phyloP scores from a whole-genome alignment of 2,329 filamentous ascomycete species.

The Verticillium longisporum region DNA sequence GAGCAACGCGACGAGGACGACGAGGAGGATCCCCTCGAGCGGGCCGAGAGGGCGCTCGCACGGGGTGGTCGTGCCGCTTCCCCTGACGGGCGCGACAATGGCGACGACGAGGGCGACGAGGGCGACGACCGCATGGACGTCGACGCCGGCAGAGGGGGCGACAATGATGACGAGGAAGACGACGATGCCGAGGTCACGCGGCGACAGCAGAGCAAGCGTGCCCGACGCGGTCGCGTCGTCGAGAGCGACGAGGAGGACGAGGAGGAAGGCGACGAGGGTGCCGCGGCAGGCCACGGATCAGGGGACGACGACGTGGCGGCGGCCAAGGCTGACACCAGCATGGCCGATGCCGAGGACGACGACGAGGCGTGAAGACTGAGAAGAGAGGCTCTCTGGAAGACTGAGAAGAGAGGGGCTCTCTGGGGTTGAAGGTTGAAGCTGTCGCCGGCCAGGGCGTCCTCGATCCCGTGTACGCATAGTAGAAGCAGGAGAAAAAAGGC shows the following conservation, averaged over 20 bases:
- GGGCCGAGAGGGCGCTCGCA: constrained; percentile 34
- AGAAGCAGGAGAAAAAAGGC: neutral
- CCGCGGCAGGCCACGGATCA: constrained; percentile 18
- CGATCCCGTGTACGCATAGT: neutral
- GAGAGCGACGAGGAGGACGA: constrained; percentile 50
- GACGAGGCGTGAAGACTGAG: constrained; percentile 17
- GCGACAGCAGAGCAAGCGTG: constrained; percentile 36
- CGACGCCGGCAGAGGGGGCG: constrained; percentile 30
- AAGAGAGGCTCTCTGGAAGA: too few species aligned
- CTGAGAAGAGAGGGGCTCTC: too few species aligned
- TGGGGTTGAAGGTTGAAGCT: constrained; percentile 1
- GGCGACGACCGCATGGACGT: constrained; percentile 45
- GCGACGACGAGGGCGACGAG: constrained; percentile 8
- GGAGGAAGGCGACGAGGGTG: constrained; percentile 19
- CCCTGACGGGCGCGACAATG: constrained; percentile 19
- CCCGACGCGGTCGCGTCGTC: constrained; percentile 39
- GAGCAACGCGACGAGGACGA: constrained; percentile 26
- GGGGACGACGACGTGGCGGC: constrained; percentile 16
- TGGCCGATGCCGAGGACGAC: constrained; percentile 30
- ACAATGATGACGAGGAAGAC: constrained; percentile 38
- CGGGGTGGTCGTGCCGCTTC: constrained; percentile 22
- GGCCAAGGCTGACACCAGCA: constrained; percentile 29
- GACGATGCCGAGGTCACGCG: constrained; percentile 45
- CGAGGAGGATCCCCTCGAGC: constrained; percentile 35
- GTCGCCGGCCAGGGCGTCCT: neutral